These are phyloP conservation scores for Plasmodium coatneyi DNA, from an alignment of 169 alveolate species.

Conservation along the genomic window DNA sequence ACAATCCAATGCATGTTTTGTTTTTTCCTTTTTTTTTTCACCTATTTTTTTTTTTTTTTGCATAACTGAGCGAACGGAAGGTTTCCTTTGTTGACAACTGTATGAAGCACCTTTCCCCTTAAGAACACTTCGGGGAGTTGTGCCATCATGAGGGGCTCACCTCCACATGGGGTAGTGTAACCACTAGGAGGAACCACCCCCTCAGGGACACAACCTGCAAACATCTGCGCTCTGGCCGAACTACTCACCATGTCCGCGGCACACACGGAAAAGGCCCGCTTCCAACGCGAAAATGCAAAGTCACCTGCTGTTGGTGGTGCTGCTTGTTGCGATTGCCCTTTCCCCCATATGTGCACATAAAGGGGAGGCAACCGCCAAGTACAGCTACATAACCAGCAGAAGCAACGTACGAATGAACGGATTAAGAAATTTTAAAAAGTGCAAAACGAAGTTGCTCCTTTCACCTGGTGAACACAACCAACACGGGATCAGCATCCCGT, in stretches of 20 bases:
- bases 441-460: background rate
- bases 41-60: background rate
- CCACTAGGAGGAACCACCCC: background rate
- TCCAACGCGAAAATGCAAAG: background rate
- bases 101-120: background rate
- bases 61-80: background rate
- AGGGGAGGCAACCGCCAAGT: conserved; percentile 1
- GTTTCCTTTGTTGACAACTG: background rate
- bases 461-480: conserved; percentile 20
- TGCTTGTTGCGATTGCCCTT: background rate
- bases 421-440: background rate
- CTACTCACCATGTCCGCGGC: background rate
- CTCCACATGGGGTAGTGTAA: background rate
- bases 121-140: background rate
- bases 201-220: background rate
- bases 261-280: background rate
- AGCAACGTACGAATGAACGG: background rate
- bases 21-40: background rate
- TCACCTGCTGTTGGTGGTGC: background rate
- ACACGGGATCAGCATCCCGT: conserved; percentile 62
- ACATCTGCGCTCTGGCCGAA: background rate
- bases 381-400: conserved; percentile 24
- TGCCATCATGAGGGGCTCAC: background rate
- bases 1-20: background rate
- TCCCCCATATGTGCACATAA: background rate